Base-by-base conservation (phyloP, 1,284 basidiomycete genomes). In the Lentinus polychrous region DNA sequence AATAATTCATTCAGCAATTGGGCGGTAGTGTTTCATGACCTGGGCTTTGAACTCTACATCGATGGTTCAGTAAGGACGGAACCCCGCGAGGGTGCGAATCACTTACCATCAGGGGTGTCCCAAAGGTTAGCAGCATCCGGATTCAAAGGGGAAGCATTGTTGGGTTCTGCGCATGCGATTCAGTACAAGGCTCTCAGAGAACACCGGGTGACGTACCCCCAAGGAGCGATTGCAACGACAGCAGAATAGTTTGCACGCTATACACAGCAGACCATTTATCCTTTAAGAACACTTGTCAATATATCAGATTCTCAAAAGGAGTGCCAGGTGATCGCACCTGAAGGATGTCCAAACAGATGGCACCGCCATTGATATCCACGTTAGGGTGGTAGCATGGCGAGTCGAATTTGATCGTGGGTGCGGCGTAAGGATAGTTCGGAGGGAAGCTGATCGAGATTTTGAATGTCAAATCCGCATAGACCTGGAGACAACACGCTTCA, bases 181-280 rank as follows among this genome's bases (percentile, higher is more conserved):
- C n/a, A 58, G 44, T 34, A 43, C 31, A 32, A 15, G 35, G 17
- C n/a, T 33, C 17, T 31, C 8, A 37, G 36, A 18, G 39, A 40
- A 45, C 34, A 22, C 8, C 18, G 0, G 5, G 10, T 27, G 27
- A 67, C 77, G 38, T 58, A 89, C 89, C 88, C 57, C 90, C 90
- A 41, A 93, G 74, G 23, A 93, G 69, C 8, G 86, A 90, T 59
- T 93, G 90, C 49, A 93, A 65, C 7, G 90, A 92, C n/a, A 93
- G 69, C 11, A 93, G 74, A 39, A 93, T 87, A 0, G 89, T 91
- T 55, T 91, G 87, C 24, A 92, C 91, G 49, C 86, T 90, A 63
- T 93, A 91, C 2, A 92, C 84, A 8, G 91, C 90, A 10, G 87
- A 90, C 90, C 90, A 93, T 62, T 92, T 88, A 65, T 92, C 89